phyloP scores from a whole-genome alignment of 108 stramenopile species.

The Mayamaea pseudoterrestris region DNA sequence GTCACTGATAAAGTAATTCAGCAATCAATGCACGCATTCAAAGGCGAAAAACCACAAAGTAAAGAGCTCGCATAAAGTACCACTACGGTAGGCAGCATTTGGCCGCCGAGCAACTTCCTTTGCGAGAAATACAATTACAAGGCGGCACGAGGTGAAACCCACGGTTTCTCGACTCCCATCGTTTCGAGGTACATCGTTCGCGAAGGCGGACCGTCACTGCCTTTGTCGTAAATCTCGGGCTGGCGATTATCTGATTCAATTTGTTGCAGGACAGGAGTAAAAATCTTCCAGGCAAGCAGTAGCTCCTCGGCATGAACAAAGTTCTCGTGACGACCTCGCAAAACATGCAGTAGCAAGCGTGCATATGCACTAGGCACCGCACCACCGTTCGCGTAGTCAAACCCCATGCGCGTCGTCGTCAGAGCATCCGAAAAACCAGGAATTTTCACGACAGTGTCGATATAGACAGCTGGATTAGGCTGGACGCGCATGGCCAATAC shows the following conservation, averaged over 20 bases:
- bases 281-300: slow-evolving; percentile 83
- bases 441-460: slow-evolving; percentile 86
- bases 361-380: slow-evolving; percentile 86
- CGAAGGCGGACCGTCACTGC: slow-evolving; percentile 61
- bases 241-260: slow-evolving; percentile 54
- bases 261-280: slow-evolving; percentile 83
- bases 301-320: slow-evolving; percentile 96
- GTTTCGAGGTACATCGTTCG: slow-evolving; percentile 38
- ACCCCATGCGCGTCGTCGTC: slow-evolving; percentile 53
- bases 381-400: slow-evolving; percentile 49
- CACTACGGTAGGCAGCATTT: too few relatives aligned
- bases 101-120: too few relatives aligned
- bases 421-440: slow-evolving; percentile 71
- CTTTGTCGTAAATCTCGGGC: slow-evolving; percentile 59
- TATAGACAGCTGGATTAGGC: slow-evolving; percentile 75
- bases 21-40: too few relatives aligned
- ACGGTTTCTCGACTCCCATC: slow-evolving; percentile 6
- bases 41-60: too few relatives aligned
- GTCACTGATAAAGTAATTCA: too few relatives aligned
- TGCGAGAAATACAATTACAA: too few relatives aligned
- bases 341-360: slow-evolving; percentile 85
- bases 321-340: slow-evolving; percentile 79
- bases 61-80: too few relatives aligned
- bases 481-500: slow-evolving; percentile 89
- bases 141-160: slow-evolving; percentile 2